Base-by-base conservation (phyloP, 2,329 filamentous ascomycete species). In the Passalora sequoiae region DNA sequence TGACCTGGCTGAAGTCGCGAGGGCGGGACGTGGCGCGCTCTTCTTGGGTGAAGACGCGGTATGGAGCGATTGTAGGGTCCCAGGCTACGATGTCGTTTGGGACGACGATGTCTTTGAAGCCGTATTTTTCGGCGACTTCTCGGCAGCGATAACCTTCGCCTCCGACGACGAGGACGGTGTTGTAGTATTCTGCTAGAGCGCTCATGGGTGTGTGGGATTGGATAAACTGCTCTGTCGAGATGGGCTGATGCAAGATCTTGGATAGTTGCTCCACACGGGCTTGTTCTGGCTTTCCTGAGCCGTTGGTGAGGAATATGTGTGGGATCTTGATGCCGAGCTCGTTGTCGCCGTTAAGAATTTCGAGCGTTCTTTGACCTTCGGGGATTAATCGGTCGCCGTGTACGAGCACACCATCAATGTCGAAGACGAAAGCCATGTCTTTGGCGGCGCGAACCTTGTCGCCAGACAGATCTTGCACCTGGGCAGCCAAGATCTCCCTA, bases 341-440 rank as follows among this genome's bases (percentile, higher is more conserved):
- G 66, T 85, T 85, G 67, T 85, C 81, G 36, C 82, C 83, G 65
- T 86, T 86, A 38, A 86, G 71, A 63, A 86, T 84, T 63, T 83
- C 77, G 28, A 86, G 75, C 10, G 77, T 78, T 45, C 77, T 74
- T 58, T 76, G 71, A 48, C 80, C 82, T 67, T 85, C 76, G 30
- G 80, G 80, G 50, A 86, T 86, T 46, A 84, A 68, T 45, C 81
- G 73, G 66, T 83, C 81, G 59, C 82, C 82, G 66, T 86, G 83
- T 44, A 86, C 83, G 17, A 87, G 72, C 46, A 88, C 83, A 70
- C 83, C 84, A 57, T 88, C 80, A 50, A 83, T 82, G 63, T 89
- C 85, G 60, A 89, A 89, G 58, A 82, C 84, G 53, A 89, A 89
- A 5, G 82, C 81, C 82, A 88, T 86, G 69, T 87, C 81, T 74